Base-by-base conservation (phyloP, 495 filamentous ascomycete genomes). In the Chaetomium cochliodes region DNA sequence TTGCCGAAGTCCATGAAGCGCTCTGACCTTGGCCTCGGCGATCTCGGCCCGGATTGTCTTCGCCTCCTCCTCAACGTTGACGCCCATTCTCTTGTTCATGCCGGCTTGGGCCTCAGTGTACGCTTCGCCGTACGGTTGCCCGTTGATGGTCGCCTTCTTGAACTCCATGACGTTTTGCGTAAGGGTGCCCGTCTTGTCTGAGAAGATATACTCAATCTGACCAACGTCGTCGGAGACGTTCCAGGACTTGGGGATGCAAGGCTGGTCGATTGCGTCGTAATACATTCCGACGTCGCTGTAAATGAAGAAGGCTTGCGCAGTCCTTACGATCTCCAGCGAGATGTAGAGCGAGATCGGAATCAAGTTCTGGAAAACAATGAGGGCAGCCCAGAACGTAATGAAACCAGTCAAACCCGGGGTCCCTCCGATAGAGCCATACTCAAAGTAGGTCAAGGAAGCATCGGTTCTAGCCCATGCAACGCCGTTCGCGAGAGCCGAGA, bases 161-260 rank as follows among this genome's bases (percentile, higher is more conserved):
- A 97, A 99, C 77, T 99, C 96, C 96, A 99, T 99, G 57, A 98
- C 92, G 73, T 99, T 99, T 71, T 99, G 96, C 7, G 96, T 99
- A 68, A 99, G 78, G 5, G 96, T 99, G 42, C 96, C 96, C 2
- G 96, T 99, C 77, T 99, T 99, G 80, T 99, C 96, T 1, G 96
- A 98, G 80, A 99, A 99, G 67, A 99, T 96, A 77, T 98, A 99
- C 75, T 99, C 96, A 64, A 99, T 97, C 78, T 99, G 96, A 12
- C 96, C 96, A 39, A 99, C 83, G 69, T 99, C 96, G 70, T 99
- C 96, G 2, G 92, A 97, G 63, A 99, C 97, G 75, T 98, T 99
- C 96, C 96, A 99, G 2, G 94, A 92, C 69, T 98, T 98, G 15
- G 96, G 96, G 6, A 96, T 91, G 73, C 96, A 99, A 2, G 92